Evolutionary conservation across 2,329 filamentous ascomycete species (phyloP).

Genomic region (Podosphaera fusca): DNA sequence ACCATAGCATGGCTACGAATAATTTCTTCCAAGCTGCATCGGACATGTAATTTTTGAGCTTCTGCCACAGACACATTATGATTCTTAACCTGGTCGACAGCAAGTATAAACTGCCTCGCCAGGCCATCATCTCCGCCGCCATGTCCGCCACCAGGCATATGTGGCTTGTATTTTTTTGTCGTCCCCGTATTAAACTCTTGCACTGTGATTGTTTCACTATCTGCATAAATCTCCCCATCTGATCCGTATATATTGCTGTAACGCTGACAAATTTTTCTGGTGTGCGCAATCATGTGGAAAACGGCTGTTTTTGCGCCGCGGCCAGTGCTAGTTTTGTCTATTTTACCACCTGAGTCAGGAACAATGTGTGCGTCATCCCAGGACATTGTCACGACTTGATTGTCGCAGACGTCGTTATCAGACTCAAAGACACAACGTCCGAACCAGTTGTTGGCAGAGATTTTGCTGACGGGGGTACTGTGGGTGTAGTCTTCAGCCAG

Average conservation of each 20-base stretch:
- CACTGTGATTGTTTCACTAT: slow-evolving; percentile 53
- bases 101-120: slow-evolving; percentile 58
- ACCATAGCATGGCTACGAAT: slow-evolving; percentile 81
- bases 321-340: slow-evolving; percentile 11
- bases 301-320: slow-evolving; percentile 60
- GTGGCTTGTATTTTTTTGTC: slow-evolving; percentile 32
- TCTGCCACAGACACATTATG: slow-evolving; percentile 38
- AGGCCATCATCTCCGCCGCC: slow-evolving; percentile 66
- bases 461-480: slow-evolving; percentile 23
- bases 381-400: slow-evolving; percentile 68
- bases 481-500: slow-evolving; percentile 30
- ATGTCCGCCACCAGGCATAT: slow-evolving; percentile 36
- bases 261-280: slow-evolving; percentile 65
- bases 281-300: slow-evolving; percentile 88
- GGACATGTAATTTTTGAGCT: slow-evolving; percentile 55
- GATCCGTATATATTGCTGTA: slow-evolving; percentile 73
- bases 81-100: slow-evolving; percentile 59
- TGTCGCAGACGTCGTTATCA: slow-evolving; percentile 84
- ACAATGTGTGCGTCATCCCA: slow-evolving; percentile 51
- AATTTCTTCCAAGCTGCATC: slow-evolving; percentile 66
- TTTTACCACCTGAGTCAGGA: slow-evolving; percentile 1
- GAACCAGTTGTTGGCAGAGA: slow-evolving; percentile 46
- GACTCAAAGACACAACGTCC: slow-evolving; percentile 87
- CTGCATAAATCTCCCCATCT: slow-evolving; percentile 65
- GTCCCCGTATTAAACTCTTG: slow-evolving; percentile 42